Percentiles rank a stretch among this genome's conserved stretches.
Conservation (phyloP, 495 filamentous ascomycete species). For the Geopyxis carbonaria region DNA sequence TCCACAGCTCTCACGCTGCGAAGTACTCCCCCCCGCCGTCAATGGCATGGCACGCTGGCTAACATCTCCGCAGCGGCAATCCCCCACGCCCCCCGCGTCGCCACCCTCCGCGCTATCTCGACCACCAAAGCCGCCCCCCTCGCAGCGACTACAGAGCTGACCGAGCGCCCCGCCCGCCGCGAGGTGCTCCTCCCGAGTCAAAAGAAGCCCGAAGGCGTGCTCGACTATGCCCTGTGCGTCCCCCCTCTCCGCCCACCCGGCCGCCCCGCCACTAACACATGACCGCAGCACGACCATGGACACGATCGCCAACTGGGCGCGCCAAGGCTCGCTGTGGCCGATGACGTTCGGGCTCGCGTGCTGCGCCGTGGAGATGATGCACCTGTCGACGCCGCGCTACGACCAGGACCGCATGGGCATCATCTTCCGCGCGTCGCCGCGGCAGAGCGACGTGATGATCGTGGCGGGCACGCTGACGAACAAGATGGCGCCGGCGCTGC, state of each 20-base stretch:
- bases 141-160: conserved; percentile 18
- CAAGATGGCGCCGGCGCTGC: conserved; percentile 90
- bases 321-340: conserved; percentile 85
- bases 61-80: conserved; percentile 9
- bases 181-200: conserved; percentile 82
- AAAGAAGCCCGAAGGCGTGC: conserved; percentile 79
- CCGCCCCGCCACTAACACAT: neutral
- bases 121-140: conserved; percentile 23
- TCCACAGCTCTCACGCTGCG: conserved; percentile 12
- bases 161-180: conserved; percentile 28
- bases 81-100: conserved; percentile 11
- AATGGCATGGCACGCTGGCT: conserved; percentile 5
- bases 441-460: conserved; percentile 96
- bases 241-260: neutral
- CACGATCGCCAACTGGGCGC: conserved; percentile 84
- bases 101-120: conserved; percentile 23
- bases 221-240: conserved; percentile 94
- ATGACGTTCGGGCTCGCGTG: conserved; percentile 97
- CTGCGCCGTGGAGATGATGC: conserved; percentile 98
- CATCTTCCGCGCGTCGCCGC: conserved; percentile 89
- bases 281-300: conserved; percentile 65
- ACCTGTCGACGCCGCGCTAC: conserved; percentile 86
- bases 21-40: neutral
- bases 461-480: conserved; percentile 91
- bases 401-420: conserved; percentile 92